Conservation (phyloP, 2,329 filamentous ascomycete species). For the Arthrobotrys sphaeroides region DNA sequence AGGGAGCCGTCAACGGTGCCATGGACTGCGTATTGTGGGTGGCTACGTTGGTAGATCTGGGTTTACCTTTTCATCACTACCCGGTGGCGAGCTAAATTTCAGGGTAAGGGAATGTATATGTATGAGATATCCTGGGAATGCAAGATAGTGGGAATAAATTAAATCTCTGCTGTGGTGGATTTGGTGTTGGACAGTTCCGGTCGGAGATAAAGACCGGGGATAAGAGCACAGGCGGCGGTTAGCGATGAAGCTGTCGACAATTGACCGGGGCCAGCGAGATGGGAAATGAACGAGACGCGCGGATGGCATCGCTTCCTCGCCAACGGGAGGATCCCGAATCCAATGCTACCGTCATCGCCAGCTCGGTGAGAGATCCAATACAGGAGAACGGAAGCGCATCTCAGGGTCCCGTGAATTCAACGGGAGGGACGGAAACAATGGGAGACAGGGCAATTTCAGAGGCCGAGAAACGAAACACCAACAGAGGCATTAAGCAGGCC, state of each 20-base stretch:
- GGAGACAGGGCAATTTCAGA: background rate
- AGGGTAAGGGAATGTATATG: background rate
- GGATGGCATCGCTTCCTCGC: slow-evolving; percentile 37
- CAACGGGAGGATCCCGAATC: slow-evolving; percentile 13
- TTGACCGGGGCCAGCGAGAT: slow-evolving; percentile 14
- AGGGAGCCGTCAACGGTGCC: slow-evolving; percentile 25
- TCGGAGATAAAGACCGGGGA: slow-evolving; percentile 24
- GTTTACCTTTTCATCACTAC: no score
- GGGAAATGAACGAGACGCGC: slow-evolving; percentile 33
- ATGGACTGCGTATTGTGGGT: slow-evolving; percentile 6
- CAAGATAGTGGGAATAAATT: background rate
- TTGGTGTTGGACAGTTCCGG: background rate
- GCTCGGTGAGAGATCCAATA: background rate
- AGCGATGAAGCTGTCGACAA: slow-evolving; percentile 26
- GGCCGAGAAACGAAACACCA: background rate
- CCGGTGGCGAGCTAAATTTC: background rate
- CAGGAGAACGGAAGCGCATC: background rate
- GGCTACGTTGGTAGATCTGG: background rate
- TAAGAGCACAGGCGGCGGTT: slow-evolving; percentile 3
- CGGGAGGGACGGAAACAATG: background rate
- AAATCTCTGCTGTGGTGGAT: slow-evolving; percentile 22
- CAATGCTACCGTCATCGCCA: background rate
- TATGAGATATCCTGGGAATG: background rate
- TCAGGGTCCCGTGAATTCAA: background rate
- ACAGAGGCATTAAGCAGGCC: slow-evolving; percentile 1